Conservation (phyloP, 352 stramenopile species). For the Phytophthora tubulina region DNA sequence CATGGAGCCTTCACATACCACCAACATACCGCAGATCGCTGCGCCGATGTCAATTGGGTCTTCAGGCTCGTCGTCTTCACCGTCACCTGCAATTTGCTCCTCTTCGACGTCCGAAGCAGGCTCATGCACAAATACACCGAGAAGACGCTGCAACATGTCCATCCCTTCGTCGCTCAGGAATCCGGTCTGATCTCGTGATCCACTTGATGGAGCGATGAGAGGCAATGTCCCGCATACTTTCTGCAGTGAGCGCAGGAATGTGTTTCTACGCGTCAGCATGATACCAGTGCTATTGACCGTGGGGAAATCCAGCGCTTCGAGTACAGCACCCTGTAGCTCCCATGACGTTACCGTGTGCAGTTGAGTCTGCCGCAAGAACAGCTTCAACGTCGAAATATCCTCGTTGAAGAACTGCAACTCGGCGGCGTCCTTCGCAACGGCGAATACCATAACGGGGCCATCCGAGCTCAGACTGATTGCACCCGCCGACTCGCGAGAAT, state of each 20-base stretch:
- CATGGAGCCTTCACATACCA: slow-evolving; percentile 74
- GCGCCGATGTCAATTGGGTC: slow-evolving; percentile 62
- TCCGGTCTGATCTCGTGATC: slow-evolving; percentile 29
- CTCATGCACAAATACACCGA: slow-evolving; percentile 74
- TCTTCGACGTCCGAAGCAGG: slow-evolving; percentile 44
- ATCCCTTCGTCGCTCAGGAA: slow-evolving; percentile 68
- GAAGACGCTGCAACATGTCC: slow-evolving; percentile 69
- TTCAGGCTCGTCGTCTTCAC: slow-evolving; percentile 61
- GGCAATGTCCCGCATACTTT: slow-evolving; percentile 50
- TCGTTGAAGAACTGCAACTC: slow-evolving; percentile 89
- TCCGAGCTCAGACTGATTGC: slow-evolving; percentile 71
- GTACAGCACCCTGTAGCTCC: slow-evolving; percentile 49
- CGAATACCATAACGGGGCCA: slow-evolving; percentile 86
- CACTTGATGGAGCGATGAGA: slow-evolving; percentile 29
- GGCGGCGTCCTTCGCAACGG: slow-evolving; percentile 66
- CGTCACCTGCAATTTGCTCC: slow-evolving; percentile 38
- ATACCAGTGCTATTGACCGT: slow-evolving; percentile 28
- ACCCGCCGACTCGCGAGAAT: slow-evolving; percentile 50
- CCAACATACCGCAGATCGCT: slow-evolving; percentile 71
- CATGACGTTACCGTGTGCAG: slow-evolving; percentile 57
- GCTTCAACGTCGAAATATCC: slow-evolving; percentile 70
- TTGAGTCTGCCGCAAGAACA: slow-evolving; percentile 75
- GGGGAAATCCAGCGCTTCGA: slow-evolving; percentile 49
- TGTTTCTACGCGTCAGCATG: slow-evolving; percentile 50
- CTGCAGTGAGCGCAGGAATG: slow-evolving; percentile 66